Percentiles rank a stretch among this genome's conserved stretches.
Conservation (phyloP, 495 filamentous ascomycete genomes). For the Ramalina peruviana region DNA sequence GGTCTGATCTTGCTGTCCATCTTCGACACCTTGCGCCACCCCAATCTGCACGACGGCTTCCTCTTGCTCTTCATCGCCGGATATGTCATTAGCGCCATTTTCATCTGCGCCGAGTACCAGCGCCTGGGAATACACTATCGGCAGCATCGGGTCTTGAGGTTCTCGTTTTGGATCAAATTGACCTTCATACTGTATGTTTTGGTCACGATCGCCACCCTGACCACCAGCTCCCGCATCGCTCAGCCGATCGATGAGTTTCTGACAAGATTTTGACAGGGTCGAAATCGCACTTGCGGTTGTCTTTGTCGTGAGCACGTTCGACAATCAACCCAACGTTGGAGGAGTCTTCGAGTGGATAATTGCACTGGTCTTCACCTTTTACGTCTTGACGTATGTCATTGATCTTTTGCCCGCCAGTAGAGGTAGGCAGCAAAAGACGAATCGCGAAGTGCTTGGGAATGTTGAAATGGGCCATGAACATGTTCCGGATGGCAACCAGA, state of each 20-base stretch:
- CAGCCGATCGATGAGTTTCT: background rate
- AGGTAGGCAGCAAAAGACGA: conserved; percentile 35
- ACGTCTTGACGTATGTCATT: conserved; percentile 75
- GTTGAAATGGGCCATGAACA: conserved; percentile 8
- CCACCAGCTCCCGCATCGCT: background rate
- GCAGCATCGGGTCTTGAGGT: conserved; percentile 53
- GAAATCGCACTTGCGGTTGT: conserved; percentile 53
- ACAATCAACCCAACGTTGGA: conserved; percentile 34
- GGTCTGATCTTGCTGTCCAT: conserved; percentile 71
- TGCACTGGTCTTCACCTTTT: conserved; percentile 80
- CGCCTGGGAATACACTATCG: conserved; percentile 66
- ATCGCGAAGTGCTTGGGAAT: conserved; percentile 23
- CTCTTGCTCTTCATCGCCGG: conserved; percentile 64
- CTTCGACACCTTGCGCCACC: conserved; percentile 65
- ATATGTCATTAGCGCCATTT: conserved; percentile 65
- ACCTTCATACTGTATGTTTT: conserved; percentile 46
- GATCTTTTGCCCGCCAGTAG: conserved; percentile 72
- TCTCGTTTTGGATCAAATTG: conserved; percentile 73
- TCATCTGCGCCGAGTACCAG: conserved; percentile 80
- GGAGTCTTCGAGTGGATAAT: conserved; percentile 49
- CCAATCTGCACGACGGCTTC: conserved; percentile 57
- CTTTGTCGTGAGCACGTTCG: conserved; percentile 35
- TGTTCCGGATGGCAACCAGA: too few species aligned
- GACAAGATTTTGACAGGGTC: background rate
- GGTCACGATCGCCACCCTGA: background rate